A percentile compares a stretch with the other conserved stretches of the same genome.
These are phyloP conservation scores for Bombardia bombarda DNA, from an alignment of 495 filamentous ascomycete species.

Conservation along the genomic window DNA sequence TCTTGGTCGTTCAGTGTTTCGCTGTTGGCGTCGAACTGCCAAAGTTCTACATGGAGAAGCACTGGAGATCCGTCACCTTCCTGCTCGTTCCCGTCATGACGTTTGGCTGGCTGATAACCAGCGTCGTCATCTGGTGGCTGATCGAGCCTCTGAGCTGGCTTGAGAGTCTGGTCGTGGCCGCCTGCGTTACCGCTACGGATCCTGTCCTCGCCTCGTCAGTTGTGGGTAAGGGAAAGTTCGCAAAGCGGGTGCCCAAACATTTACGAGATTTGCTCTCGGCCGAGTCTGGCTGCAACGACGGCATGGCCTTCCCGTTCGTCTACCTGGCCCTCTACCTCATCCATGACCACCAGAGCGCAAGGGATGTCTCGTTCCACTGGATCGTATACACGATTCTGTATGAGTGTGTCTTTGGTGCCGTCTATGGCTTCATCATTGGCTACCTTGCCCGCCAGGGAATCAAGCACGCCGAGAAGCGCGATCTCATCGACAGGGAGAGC, in stretches of 20 bases:
- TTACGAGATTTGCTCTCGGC: constrained; percentile 90
- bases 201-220: constrained; percentile 96
- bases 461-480: constrained; percentile 75
- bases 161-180: constrained; percentile 75
- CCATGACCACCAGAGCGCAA: constrained; percentile 59
- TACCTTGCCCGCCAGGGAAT: constrained; percentile 87
- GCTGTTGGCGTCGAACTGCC: constrained; percentile 98
- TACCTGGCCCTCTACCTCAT: constrained; percentile 88
- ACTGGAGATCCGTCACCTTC: constrained; percentile 89
- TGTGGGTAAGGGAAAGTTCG: constrained; percentile 97
- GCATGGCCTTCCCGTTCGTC: constrained; percentile 99
- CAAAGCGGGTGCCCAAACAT: constrained; percentile 94
- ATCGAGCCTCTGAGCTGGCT: constrained; percentile 76
- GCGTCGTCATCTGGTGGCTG: constrained; percentile 97
- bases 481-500: constrained; percentile 90
- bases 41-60: constrained; percentile 94
- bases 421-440: constrained; percentile 83
- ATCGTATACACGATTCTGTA: constrained; percentile 87
- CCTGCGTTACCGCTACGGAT: constrained; percentile 96
- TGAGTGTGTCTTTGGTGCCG: constrained; percentile 87
- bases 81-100: constrained; percentile 95
- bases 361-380: constrained; percentile 74
- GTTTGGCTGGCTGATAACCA: constrained; percentile 90
- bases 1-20: constrained; percentile 98
- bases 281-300: constrained; percentile 98